Evolutionary conservation across 2,329 filamentous ascomycete species (phyloP).

Genomic region (Anisogramma anomala): DNA sequence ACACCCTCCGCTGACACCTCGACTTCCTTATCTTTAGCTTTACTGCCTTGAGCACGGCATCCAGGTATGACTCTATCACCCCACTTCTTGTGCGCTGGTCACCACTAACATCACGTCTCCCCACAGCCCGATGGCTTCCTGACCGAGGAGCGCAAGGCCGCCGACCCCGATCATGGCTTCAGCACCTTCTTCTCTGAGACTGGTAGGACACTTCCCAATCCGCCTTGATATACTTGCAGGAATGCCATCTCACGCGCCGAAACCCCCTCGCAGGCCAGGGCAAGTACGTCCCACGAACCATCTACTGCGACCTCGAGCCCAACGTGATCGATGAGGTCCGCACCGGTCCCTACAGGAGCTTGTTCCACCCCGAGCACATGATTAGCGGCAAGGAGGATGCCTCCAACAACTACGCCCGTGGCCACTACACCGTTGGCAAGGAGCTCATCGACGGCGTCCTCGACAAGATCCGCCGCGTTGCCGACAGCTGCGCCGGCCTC

Average conservation of each 20-base stretch:
- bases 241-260: not conserved
- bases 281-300: constrained; percentile 97
- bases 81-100: not conserved
- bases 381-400: constrained; percentile 99
- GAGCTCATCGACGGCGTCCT: constrained; percentile 97
- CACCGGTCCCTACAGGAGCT: constrained; percentile 86
- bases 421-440: constrained; percentile 99
- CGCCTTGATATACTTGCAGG: not conserved
- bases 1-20: constrained; percentile 18
- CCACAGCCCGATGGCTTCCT: constrained; percentile 91
- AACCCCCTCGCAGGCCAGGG: constrained; percentile 59
- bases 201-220: constrained; percentile 44
- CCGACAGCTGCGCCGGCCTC: constrained; percentile 94
- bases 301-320: constrained; percentile 99
- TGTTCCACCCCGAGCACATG: constrained; percentile 99
- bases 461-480: constrained; percentile 94
- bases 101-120: constrained; percentile 23
- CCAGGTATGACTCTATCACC: constrained; percentile 53
- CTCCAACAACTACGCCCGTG: constrained; percentile 99
- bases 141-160: constrained; percentile 92
- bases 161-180: constrained; percentile 92
- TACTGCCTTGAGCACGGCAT: constrained; percentile 99
- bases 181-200: constrained; percentile 99
- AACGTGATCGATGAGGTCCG: constrained; percentile 99
- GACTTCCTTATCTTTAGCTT: constrained; percentile 47